Base-by-base conservation (phyloP, 768 basidiomycete genomes). In the Cubamyces sp. region DNA sequence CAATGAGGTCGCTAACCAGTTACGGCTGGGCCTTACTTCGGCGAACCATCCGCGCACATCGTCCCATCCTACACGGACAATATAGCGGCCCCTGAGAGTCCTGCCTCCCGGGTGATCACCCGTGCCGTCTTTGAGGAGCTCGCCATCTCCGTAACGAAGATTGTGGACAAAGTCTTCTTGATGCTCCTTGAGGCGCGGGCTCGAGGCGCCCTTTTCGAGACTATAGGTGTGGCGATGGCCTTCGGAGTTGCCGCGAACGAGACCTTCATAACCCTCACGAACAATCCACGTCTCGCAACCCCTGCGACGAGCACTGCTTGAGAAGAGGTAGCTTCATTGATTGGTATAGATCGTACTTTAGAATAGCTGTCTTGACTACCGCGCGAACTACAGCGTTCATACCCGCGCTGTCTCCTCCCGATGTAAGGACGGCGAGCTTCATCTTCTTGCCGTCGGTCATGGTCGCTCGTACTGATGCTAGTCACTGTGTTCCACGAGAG, bases 231-330 rank as follows among this genome's bases (percentile, higher is more conserved):
- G 63, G 59, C 66, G 46, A 48, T 43, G 55, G 70, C 73, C 42
- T 69, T 81, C 79, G 3, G 78, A 72, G 75, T 96, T 98, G n/a
- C 97, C 97, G 60, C 90, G 85, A 12, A 99, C 96, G 62, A 98
- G 88, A 23, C 97, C 97, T 73, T 98, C 96, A 79, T 98, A 99
- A 41, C 97, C 97, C 77, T 99, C 97, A 40, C 97, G 91, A 61
- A 99, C 92, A 64, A 98, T 87, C 82, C 88, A 99, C 15, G 92
- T 89, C 74, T 98, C 93, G 75, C 95, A 98, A 39, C 94, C 96
- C 77, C 97, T 96, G 70, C 8, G 55, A 5, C n/a, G 18, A 54
- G 28, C 28, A 6, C 0, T 15, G 9, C 16, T 9, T 52, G 14
- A 45, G 37, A 8, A 45, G 6, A 19, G 15, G 14, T 1, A 34